Evolutionary conservation across 2,329 filamentous ascomycete species (phyloP), one percentile per base, ranked within the genome.

Genomic region (Nemania diffusa): DNA sequence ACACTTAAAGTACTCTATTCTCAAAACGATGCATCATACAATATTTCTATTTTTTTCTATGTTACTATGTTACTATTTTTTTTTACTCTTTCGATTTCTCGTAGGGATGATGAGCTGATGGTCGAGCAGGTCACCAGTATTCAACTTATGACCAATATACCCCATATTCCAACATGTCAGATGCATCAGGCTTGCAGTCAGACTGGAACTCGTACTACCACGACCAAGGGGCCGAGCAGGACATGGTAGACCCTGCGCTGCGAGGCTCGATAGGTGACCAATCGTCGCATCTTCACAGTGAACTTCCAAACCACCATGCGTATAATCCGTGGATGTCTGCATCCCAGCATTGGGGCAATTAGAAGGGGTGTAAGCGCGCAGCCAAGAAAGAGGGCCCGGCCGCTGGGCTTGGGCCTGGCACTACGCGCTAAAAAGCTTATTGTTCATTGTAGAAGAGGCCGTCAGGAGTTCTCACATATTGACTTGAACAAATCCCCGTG

Each of bases 201-300:
- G 70, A 74, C 60, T 77, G 75, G 75, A 71, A 58, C 32, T 57
- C 73, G 13, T 77, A 75, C 59, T 73, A 68, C 57, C 65, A 73
- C 56, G 72, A 73, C 53, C 68, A 71, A 32, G 69, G 58, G 53
- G 22, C 62, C 42, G 74, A 75, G 55, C 73, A 76, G 32, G 73
- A 75, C 29, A 72, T 77, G 67, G 74, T 77, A 68, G 75, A 77
- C 56, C 75, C 75, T 32, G 73, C 72, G 3, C 57, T 77, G 51
- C 67, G 74, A 64, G 69, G 70, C 48, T 73, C 73, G 29, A 73
- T 75, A 63, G 67, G 67, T 24, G 73, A 74, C 24, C 67, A 73
- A 32, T 72, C 72, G 13, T 74, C 75, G 22, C 73, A 73, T 42
- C 56, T 73, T 57, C 58, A 69, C 20, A 69, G 68, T 56, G 74